A percentile compares a stretch with the other conserved stretches of the same genome.
Conservation (phyloP, 1,284 basidiomycete species). For the Schizophyllum amplum region DNA sequence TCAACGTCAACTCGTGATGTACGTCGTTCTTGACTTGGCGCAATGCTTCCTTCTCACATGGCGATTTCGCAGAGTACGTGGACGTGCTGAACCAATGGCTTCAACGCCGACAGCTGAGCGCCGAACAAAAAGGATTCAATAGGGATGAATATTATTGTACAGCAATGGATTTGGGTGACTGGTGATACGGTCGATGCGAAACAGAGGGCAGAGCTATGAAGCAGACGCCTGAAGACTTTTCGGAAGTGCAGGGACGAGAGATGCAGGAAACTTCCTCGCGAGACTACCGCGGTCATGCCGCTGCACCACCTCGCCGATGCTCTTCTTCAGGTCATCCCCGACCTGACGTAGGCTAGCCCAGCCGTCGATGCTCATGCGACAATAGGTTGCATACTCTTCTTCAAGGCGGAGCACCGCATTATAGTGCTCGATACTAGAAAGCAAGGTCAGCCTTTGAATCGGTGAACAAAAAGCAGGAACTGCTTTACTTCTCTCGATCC, state of each 20-base stretch:
- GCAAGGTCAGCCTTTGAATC: slow-evolving; percentile 13
- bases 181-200: too few species aligned
- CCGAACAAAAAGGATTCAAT: too few species aligned
- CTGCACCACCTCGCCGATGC: slow-evolving; percentile 21
- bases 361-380: slow-evolving; percentile 20
- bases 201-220: too few species aligned
- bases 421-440: slow-evolving; percentile 28
- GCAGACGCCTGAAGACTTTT: too few species aligned
- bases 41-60: too few species aligned
- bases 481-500: slow-evolving; percentile 30
- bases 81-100: neutral
- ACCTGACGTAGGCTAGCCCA: slow-evolving; percentile 22
- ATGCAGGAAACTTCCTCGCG: slow-evolving; percentile 26
- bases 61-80: neutral
- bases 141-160: too few species aligned
- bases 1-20: neutral
- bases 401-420: slow-evolving; percentile 30
- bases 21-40: neutral
- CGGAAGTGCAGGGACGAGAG: slow-evolving; percentile 16
- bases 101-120: too few species aligned
- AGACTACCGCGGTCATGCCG: slow-evolving; percentile 27
- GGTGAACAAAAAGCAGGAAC: slow-evolving; percentile 5
- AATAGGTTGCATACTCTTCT: slow-evolving; percentile 25
- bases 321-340: slow-evolving; percentile 18
- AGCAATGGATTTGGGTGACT: too few species aligned